A percentile compares a stretch with the other conserved stretches of the same genome.
Conservation (phyloP, 176 grass and related monocot genomes). For the Oropetium thomaeum region DNA sequence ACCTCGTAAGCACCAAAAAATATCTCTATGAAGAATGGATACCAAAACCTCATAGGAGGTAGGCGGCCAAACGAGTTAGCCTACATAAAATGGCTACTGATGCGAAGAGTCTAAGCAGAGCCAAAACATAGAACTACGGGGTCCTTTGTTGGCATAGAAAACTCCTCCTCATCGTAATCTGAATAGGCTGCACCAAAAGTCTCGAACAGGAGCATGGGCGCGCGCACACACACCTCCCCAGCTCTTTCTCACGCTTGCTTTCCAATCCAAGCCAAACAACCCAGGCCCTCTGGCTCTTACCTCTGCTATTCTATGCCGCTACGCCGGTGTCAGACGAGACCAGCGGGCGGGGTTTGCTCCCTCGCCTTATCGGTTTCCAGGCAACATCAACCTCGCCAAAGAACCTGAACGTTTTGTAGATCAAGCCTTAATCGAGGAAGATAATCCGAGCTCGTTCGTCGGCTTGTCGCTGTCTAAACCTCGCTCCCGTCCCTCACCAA, state of each 20-base stretch:
- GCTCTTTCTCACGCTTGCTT: conserved; percentile 40
- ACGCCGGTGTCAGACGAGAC: background rate
- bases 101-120: no score
- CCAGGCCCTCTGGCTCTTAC: background rate
- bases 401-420: conserved; percentile 30
- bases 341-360: background rate
- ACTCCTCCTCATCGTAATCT: background rate
- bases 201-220: background rate
- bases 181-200: background rate
- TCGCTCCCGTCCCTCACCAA: no score
- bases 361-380: conserved; percentile 37
- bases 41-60: no score
- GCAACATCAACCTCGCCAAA: background rate
- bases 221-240: conserved; percentile 6
- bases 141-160: no score
- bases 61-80: no score
- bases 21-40: no score
- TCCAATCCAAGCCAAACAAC: conserved; percentile 46
- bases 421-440: background rate
- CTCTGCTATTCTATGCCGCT: background rate
- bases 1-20: no score
- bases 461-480: background rate
- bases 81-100: no score
- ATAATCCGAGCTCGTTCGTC: conserved; percentile 3
- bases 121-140: no score